phyloP scores from a whole-genome alignment of 169 alveolate genomes.

The Amoebophrya sp. region DNA sequence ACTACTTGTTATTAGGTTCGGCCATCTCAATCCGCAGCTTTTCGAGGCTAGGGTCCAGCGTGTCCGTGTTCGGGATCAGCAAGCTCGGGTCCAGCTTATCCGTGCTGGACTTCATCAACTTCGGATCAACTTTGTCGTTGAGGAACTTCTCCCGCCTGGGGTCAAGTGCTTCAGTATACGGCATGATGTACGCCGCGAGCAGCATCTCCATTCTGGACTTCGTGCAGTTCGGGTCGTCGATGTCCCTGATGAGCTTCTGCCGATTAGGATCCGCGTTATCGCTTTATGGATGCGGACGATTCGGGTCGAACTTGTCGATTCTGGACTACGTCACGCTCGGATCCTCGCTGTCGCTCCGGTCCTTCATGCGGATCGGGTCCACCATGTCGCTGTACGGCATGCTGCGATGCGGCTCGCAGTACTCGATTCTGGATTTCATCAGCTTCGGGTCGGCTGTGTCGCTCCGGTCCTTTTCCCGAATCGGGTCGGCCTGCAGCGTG shows the following conservation, averaged over 20 bases:
- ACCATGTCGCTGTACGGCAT: constrained; percentile 26
- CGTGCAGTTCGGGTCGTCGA: background rate
- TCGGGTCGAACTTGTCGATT: background rate
- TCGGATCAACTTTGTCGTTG: background rate
- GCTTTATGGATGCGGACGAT: background rate
- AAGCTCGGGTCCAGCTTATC: background rate
- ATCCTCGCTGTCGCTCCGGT: background rate
- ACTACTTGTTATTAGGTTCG: background rate
- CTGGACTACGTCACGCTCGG: constrained; percentile 30
- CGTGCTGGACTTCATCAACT: background rate
- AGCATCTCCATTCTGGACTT: background rate
- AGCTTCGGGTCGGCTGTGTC: constrained; percentile 24
- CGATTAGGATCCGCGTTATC: background rate
- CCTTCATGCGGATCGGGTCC: constrained; percentile 7
- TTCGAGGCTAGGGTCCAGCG: background rate
- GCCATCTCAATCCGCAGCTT: background rate
- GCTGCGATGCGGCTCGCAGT: constrained; percentile 16
- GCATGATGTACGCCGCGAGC: background rate
- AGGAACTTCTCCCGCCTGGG: background rate
- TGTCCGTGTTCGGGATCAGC: background rate
- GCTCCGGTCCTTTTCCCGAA: constrained; percentile 12
- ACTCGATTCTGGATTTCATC: constrained; percentile 16
- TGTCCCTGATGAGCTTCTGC: background rate
- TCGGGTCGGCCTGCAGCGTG: background rate
- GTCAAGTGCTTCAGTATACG: background rate